Percentiles rank a stretch among this genome's conserved stretches.
Conservation (phyloP, 495 filamentous ascomycete genomes). For the Tetracladium setigerum region DNA sequence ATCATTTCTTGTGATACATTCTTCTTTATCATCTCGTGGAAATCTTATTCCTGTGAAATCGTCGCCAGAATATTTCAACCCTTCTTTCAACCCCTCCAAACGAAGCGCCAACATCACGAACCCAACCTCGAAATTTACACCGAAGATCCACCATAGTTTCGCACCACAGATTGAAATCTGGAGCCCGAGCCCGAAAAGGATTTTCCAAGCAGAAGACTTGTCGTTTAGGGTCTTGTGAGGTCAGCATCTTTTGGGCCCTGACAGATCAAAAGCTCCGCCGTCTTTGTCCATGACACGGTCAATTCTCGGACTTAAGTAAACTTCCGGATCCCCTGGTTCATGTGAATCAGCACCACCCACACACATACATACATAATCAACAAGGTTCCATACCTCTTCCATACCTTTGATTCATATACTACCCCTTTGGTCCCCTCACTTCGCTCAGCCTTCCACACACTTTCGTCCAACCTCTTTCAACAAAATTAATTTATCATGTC, state of each 20-base stretch:
- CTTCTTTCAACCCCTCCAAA: too few species aligned
- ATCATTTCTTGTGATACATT: too few species aligned
- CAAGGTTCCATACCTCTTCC: background rate
- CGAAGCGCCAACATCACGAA: too few species aligned
- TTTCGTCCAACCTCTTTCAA: background rate
- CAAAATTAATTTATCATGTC: constrained; percentile 7
- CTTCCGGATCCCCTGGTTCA: constrained; percentile 8
- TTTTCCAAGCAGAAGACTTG: too few species aligned
- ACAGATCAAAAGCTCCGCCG: background rate
- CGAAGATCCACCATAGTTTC: too few species aligned
- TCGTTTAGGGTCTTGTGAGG: constrained; percentile 3
- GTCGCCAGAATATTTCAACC: too few species aligned
- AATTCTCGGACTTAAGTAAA: constrained; percentile 16
- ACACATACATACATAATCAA: constrained; percentile 8
- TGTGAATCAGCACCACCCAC: constrained; percentile 13
- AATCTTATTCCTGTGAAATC: too few species aligned
- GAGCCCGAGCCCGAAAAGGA: too few species aligned
- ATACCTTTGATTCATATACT: constrained; percentile 1
- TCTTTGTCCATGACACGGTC: background rate
- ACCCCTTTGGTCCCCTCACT: background rate
- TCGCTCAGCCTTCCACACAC: background rate
- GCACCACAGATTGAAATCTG: too few species aligned
- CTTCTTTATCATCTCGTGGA: too few species aligned
- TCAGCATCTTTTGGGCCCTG: background rate
- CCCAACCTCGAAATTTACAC: too few species aligned